Base-by-base conservation (phyloP, 1,139 yeast genomes). In the Yamadazyma siamensis region DNA sequence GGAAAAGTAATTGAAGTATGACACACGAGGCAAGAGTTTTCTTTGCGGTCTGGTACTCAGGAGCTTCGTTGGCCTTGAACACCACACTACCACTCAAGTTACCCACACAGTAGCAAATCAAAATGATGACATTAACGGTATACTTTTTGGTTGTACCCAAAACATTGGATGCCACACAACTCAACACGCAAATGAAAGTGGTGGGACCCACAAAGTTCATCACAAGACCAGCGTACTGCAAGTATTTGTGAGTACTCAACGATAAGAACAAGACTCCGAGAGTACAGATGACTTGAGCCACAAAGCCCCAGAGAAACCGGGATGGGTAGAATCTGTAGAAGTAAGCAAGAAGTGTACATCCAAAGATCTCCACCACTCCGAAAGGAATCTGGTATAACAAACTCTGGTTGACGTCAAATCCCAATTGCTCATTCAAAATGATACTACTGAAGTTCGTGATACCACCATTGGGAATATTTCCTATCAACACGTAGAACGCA, bases 81-180 rank as follows among this genome's bases (percentile, higher is more conserved):
- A 81, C 67, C 50, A 80, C 86, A 2, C 89, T 87, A 4, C 89
- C 89, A 29, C 78, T 63, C 28, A 81, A 59, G 40, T 82, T 81
- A 17, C 91, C 87, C 16, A 72, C 70, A 43, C 83, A 76, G 47
- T 76, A 80, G 1, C 77, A 80, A 33, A 80, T 61, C 52, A 81
- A 68, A 24, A 70, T 67, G 16, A 77, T 47, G 2, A 83, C 82
- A 50, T 72, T 77, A 15, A 75, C 71, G 4, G 78, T 71, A 28
- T 75, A 56, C 50, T 80, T 75, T 54, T 81, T 81, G 12, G 87
- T 79, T 44, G 76, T 77, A 14, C 89, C 89, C 2, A 87, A 81
- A 9, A 77, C 72, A 46, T 81, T 81, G 4, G 77, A 63, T 10
- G 76, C 57, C 29, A 77, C 58, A 31, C 63, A 54, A 10, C 75